Conservation (phyloP, 495 filamentous ascomycete genomes). For the Cercophora newfieldiana region DNA sequence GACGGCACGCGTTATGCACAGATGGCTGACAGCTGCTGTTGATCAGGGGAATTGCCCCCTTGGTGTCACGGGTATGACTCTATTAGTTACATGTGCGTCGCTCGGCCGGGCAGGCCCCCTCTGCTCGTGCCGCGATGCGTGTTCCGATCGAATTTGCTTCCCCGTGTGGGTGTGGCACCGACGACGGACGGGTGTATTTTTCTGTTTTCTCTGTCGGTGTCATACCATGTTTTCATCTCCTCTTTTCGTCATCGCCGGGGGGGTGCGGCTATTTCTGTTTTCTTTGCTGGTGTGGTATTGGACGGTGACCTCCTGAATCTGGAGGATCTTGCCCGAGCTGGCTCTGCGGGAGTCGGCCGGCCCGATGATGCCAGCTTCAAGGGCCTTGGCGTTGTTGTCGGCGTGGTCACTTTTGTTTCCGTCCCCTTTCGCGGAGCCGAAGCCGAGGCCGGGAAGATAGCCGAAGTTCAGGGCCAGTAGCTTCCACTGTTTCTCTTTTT, state of each 20-base stretch:
- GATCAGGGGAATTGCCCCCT: not conserved
- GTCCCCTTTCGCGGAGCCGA: not conserved
- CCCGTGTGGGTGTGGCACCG: not conserved
- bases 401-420: not conserved
- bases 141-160: not conserved
- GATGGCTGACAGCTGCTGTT: not conserved
- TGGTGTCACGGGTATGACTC: not conserved
- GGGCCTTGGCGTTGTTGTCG: not conserved
- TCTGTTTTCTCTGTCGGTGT: not conserved
- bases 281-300: constrained; percentile 1
- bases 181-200: not conserved
- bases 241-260: not conserved
- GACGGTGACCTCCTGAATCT: constrained; percentile 25
- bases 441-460: not conserved
- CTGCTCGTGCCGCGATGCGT: not conserved
- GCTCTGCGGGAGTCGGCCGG: not conserved
- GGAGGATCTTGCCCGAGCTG: constrained; percentile 10
- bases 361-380: not conserved
- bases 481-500: constrained; percentile 1
- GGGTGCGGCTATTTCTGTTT: not conserved
- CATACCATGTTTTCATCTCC: constrained; percentile 6
- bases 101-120: not conserved
- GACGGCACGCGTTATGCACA: not conserved
- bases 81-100: not conserved
- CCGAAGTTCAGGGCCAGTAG: not conserved